Evolutionary conservation across 2,329 filamentous ascomycete genomes (phyloP).

Genomic region (Fusarium algeriense): DNA sequence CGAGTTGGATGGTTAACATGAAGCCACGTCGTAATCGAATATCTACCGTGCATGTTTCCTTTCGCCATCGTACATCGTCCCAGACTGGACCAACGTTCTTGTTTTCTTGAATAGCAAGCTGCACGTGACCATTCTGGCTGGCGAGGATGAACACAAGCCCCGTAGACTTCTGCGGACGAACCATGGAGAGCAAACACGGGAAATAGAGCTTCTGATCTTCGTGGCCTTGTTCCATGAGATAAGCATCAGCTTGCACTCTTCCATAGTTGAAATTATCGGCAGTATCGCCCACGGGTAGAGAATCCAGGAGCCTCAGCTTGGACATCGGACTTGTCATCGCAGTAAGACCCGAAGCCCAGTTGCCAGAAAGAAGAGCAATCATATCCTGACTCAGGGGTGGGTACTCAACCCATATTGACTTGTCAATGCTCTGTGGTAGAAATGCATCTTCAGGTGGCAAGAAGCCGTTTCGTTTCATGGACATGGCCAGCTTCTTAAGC

Average conservation of each 20-base stretch:
- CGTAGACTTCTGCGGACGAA: constrained; percentile 76
- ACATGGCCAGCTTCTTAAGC: constrained; percentile 79
- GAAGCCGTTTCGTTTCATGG: constrained; percentile 86
- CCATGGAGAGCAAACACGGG: constrained; percentile 80
- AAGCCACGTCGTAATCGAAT: constrained; percentile 82
- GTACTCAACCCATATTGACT: constrained; percentile 84
- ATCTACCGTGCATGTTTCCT: constrained; percentile 73
- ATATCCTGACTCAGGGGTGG: constrained; percentile 79
- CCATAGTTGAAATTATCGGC: constrained; percentile 81
- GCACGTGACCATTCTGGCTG: constrained; percentile 83
- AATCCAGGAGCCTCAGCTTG: constrained; percentile 70
- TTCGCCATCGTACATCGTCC: constrained; percentile 85
- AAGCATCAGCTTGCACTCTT: constrained; percentile 79
- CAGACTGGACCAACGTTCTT: constrained; percentile 78
- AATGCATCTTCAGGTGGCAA: constrained; percentile 77
- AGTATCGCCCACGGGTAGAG: constrained; percentile 83
- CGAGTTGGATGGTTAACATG: constrained; percentile 76
- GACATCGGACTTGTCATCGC: constrained; percentile 61
- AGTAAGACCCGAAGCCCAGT: constrained; percentile 63
- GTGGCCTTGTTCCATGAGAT: constrained; percentile 78
- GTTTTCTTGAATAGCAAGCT: constrained; percentile 77
- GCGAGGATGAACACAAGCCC: constrained; percentile 79
- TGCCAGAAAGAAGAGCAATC: constrained; percentile 75
- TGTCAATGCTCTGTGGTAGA: constrained; percentile 83
- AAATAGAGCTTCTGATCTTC: constrained; percentile 76